Conservation (phyloP, 805 yeast genomes). For the Candida broadrunensis region DNA sequence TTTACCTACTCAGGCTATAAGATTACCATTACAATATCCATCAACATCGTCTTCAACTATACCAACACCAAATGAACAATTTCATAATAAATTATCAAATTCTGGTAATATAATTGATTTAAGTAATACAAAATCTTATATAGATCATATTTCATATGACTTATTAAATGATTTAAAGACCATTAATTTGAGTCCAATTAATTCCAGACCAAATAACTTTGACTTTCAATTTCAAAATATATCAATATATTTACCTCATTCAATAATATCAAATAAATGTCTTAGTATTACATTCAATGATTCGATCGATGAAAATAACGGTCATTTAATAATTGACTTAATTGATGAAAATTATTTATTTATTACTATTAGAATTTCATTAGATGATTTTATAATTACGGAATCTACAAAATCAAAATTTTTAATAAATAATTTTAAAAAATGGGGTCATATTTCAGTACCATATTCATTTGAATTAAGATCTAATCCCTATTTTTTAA, state of each 20-base stretch:
- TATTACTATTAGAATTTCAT: conserved; percentile 45
- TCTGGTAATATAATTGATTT: conserved; percentile 23
- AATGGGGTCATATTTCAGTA: conserved; percentile 67
- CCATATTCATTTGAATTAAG: conserved; percentile 58
- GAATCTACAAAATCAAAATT: conserved; percentile 15
- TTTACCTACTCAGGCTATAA: conserved; percentile 13
- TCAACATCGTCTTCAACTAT: not conserved
- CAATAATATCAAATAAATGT: conserved; percentile 14
- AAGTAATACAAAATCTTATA: conserved; percentile 13
- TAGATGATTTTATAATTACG: conserved; percentile 39
- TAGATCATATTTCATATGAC: conserved; percentile 28
- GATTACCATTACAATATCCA: conserved; percentile 25
- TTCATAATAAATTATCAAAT: conserved; percentile 14
- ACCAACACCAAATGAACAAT: conserved; percentile 19
- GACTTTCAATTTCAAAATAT: conserved; percentile 34
- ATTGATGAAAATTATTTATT: conserved; percentile 51
- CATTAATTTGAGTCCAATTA: conserved; percentile 38
- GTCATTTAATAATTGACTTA: conserved; percentile 46
- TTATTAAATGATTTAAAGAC: conserved; percentile 28
- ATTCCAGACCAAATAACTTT: conserved; percentile 27
- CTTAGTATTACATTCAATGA: conserved; percentile 8
- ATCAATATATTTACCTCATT: conserved; percentile 22
- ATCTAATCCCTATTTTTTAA: conserved; percentile 23
- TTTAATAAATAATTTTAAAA: conserved; percentile 29
- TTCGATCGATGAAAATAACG: conserved; percentile 9